phyloP scores from a whole-genome alignment of 805 yeast genomes.

The Ogataea ramenticola region DNA sequence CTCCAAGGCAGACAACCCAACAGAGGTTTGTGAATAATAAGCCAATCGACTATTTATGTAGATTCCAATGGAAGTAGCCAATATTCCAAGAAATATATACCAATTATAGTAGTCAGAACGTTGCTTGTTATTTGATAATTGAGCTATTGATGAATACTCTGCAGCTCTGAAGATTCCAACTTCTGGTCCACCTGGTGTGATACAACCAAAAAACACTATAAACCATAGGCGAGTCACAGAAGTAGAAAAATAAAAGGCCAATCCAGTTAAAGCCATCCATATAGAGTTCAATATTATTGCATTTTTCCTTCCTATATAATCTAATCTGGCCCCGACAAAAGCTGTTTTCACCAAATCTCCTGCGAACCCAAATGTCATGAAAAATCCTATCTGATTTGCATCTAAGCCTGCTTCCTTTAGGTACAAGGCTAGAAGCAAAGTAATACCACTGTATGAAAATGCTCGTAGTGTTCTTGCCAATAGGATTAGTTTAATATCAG shows the following conservation, averaged over 20 bases:
- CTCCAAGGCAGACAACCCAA: neutral
- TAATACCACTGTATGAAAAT: conserved; percentile 30
- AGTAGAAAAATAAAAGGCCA: conserved; percentile 28
- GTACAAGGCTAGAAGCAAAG: conserved; percentile 36
- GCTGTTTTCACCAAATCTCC: conserved; percentile 49
- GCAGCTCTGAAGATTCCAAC: conserved; percentile 52
- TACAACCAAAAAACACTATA: conserved; percentile 40
- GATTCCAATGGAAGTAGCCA: conserved; percentile 41
- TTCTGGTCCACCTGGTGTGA: conserved; percentile 53
- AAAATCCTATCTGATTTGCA: conserved; percentile 39
- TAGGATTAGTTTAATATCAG: conserved; percentile 28
- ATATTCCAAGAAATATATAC: conserved; percentile 44
- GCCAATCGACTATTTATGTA: conserved; percentile 24
- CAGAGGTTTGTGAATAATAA: conserved; percentile 13
- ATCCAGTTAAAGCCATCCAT: conserved; percentile 37
- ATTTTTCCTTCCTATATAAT: conserved; percentile 37
- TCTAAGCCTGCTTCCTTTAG: conserved; percentile 33
- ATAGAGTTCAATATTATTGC: conserved; percentile 32
- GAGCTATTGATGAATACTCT: conserved; percentile 48
- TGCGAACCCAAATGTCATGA: conserved; percentile 39
- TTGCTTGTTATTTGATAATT: conserved; percentile 31
- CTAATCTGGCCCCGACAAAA: conserved; percentile 37
- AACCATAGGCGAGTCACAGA: conserved; percentile 28
- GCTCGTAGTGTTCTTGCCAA: conserved; percentile 28
- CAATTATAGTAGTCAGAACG: conserved; percentile 52